phyloP scores from a whole-genome alignment of 305 asterid genomes.

The Plantago coronopus region DNA sequence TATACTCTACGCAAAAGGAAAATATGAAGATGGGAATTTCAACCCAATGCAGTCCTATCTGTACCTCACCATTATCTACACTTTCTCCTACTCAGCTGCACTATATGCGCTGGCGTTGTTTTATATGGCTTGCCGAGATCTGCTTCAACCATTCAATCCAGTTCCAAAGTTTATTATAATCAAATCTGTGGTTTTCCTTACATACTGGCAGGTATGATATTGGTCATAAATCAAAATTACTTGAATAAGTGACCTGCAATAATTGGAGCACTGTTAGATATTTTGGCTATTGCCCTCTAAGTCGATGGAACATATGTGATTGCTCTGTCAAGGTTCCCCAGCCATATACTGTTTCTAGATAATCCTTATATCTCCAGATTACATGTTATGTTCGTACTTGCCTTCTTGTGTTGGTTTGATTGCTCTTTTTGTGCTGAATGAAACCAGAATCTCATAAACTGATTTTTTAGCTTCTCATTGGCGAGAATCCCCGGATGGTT shows the following conservation, averaged over 20 bases:
- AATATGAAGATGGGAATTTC: constrained; percentile 87
- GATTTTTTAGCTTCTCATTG: too few relatives aligned
- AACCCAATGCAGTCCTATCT: constrained; percentile 83
- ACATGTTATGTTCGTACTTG: neutral
- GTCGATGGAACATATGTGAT: neutral
- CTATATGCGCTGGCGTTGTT: constrained; percentile 90
- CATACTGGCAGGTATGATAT: constrained; percentile 87
- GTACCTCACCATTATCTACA: constrained; percentile 90
- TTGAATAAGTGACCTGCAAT: neutral
- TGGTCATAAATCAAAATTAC: constrained; percentile 14
- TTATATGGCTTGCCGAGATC: constrained; percentile 92
- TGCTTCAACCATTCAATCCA: constrained; percentile 96
- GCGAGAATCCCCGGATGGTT: too few relatives aligned
- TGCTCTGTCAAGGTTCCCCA: neutral
- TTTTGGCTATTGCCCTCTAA: constrained; percentile 15
- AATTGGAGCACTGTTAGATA: constrained; percentile 5
- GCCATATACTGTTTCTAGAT: constrained; percentile 9
- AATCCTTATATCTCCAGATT: neutral
- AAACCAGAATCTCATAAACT: neutral
- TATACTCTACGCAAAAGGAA: constrained; percentile 83
- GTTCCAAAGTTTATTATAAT: constrained; percentile 93
- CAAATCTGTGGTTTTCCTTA: constrained; percentile 89
- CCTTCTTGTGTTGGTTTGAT: neutral
- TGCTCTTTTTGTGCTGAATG: neutral
- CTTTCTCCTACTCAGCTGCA: constrained; percentile 88